Percentiles rank a stretch among this genome's conserved stretches.
Evolutionary conservation across 2,329 filamentous ascomycete genomes (phyloP).

Genomic region (Sporothrix phasma): DNA sequence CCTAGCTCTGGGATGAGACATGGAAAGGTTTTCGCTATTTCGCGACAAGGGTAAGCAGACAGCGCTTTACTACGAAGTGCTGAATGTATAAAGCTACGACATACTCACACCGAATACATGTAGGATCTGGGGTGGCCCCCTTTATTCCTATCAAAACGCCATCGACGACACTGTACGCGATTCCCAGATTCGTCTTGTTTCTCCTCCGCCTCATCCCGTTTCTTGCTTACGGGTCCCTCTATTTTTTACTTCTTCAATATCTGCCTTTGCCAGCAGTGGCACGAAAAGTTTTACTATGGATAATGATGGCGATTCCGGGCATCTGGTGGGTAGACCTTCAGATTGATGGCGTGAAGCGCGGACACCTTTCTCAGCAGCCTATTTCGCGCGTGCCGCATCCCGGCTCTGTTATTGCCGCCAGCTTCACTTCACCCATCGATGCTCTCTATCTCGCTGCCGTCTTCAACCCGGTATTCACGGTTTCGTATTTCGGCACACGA

Average conservation of each 20-base stretch:
- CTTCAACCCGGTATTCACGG: constrained; percentile 90
- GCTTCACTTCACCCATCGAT: constrained; percentile 87
- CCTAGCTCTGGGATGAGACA: constrained; percentile 29
- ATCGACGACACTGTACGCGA: constrained; percentile 47
- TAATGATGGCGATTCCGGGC: constrained; percentile 75
- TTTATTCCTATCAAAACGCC: constrained; percentile 75
- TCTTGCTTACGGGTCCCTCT: constrained; percentile 53
- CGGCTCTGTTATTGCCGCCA: constrained; percentile 75
- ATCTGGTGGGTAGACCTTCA: constrained; percentile 99
- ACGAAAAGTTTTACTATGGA: constrained; percentile 82
- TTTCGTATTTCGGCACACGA: constrained; percentile 65
- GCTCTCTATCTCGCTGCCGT: constrained; percentile 89
- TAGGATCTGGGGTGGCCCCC: constrained; percentile 90
- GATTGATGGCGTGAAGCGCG: constrained; percentile 90
- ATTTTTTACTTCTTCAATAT: constrained; percentile 76
- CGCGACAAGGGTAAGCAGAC: constrained; percentile 65
- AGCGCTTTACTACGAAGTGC: neutral
- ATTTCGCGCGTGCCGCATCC: constrained; percentile 65
- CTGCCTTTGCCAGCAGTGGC: constrained; percentile 50
- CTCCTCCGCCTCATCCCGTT: constrained; percentile 71
- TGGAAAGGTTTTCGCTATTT: constrained; percentile 95
- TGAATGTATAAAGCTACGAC: too few relatives aligned
- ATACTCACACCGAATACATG: neutral
- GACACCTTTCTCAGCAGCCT: constrained; percentile 68
- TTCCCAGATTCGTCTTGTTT: constrained; percentile 65